A percentile compares a stretch with the other conserved stretches of the same genome.
These are phyloP conservation scores for Zymoseptoria ardabiliae DNA, from an alignment of 2,329 filamentous ascomycete genomes.

Conservation along the genomic window DNA sequence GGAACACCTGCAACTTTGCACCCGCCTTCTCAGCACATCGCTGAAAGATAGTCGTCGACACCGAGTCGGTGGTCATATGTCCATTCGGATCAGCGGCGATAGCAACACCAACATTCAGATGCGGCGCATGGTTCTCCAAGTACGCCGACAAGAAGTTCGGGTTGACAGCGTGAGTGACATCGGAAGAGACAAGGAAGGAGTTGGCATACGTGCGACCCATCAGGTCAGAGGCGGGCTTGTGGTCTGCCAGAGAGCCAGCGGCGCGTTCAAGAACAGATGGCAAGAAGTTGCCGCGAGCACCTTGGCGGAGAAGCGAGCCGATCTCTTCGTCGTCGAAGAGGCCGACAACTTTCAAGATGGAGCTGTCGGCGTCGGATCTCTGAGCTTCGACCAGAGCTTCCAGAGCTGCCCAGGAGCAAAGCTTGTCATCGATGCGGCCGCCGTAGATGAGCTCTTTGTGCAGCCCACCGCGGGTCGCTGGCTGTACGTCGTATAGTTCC, in stretches of 20 bases:
- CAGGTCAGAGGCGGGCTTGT: slow-evolving; percentile 44
- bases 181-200: slow-evolving; percentile 85
- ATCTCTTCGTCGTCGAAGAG: slow-evolving; percentile 98
- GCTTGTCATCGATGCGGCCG: slow-evolving; percentile 92
- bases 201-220: slow-evolving; percentile 79
- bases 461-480: slow-evolving; percentile 73
- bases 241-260: slow-evolving; percentile 56
- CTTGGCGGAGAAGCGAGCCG: slow-evolving; percentile 81
- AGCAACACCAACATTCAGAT: slow-evolving; percentile 79
- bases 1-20: slow-evolving; percentile 74
- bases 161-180: slow-evolving; percentile 90
- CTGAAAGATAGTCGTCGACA: slow-evolving; percentile 73
- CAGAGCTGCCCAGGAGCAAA: slow-evolving; percentile 89
- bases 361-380: slow-evolving; percentile 48
- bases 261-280: slow-evolving; percentile 73
- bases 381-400: slow-evolving; percentile 63
- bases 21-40: slow-evolving; percentile 68
- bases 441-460: slow-evolving; percentile 93
- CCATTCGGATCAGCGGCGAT: slow-evolving; percentile 80
- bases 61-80: slow-evolving; percentile 90
- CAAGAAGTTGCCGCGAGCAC: slow-evolving; percentile 83
- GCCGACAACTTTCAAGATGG: slow-evolving; percentile 79
- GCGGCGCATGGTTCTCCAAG: slow-evolving; percentile 75
- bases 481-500: slow-evolving; percentile 86
- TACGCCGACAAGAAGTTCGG: slow-evolving; percentile 86